Evolutionary conservation across 371 early-diverging fungal genomes (phyloP), one percentile per base, ranked within the genome.

Genomic region (Rhizopus microsporus): DNA sequence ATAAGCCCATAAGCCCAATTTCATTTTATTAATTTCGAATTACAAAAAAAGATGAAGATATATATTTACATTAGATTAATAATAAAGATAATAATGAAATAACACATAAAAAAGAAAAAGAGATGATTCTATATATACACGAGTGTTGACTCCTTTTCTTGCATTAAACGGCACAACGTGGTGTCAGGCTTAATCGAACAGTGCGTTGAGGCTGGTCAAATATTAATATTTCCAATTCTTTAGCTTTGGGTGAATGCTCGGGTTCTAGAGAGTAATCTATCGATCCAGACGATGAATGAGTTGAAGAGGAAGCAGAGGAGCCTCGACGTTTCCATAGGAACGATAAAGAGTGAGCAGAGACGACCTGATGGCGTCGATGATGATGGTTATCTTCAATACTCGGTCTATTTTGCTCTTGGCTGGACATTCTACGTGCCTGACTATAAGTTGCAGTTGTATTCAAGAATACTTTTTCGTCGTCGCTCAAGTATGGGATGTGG

Each of bases 161-260:
- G 23, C 30, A 46, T 51, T 51, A 51, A 17, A 12, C 38, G 1
- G 59, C 59, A 32, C 59, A 59, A 38, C 51, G 38, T 42, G 57
- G 62, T 7, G 62, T 62, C 43, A 62, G 42, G 39, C 52, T 56
- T 10, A 62, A 44, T 10, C 56, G 40, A 10, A 62, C 23, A 13
- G 62, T 62, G 30, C 56, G 34, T 9, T 56, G 51, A 3, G 62
- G 62, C 30, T 62, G 50, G 9, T 57, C 52, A 8, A 62, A 56
- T 37, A 62, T 62, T 12, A 62, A 46, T 12, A 37, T 56, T 51
- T 62, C 62, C 12, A 62, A 44, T 47, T 50, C 57, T 40, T 46
- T 62, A 13, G 62, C 51, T 39, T 62, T 62, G 31, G 56, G 32
- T n/a, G 56, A 51, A 9, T 23, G 45, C 23, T 32, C 35, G 13